Percentiles rank a stretch among this genome's conserved stretches.
phyloP scores from a whole-genome alignment of 164 flowering plant genomes.

The Chimonanthus salicifolius region DNA sequence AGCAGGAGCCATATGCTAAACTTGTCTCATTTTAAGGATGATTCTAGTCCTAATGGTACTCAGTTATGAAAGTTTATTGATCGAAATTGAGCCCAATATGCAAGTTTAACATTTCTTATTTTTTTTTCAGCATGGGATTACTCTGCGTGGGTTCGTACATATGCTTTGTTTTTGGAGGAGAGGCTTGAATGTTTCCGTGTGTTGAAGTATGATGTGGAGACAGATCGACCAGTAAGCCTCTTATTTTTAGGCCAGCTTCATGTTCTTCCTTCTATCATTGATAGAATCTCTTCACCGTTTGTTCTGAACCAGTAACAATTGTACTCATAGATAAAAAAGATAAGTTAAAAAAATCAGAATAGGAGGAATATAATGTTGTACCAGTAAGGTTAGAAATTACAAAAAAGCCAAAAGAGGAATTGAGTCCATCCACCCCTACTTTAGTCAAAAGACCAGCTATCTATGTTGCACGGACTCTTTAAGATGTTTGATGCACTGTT shows the following conservation, averaged over 20 bases:
- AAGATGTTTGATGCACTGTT: no score
- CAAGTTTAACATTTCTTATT: constrained; percentile 1
- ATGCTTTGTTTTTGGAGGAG: constrained; percentile 94
- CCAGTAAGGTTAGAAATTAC: no score
- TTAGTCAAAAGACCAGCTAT: no score
- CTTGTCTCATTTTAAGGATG: constrained; percentile 93
- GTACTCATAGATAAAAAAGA: no score
- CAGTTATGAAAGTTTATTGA: constrained; percentile 2
- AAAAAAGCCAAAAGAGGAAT: no score
- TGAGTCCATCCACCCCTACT: no score
- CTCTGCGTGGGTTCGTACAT: constrained; percentile 93
- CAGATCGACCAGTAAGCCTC: constrained; percentile 66
- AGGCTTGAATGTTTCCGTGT: constrained; percentile 85
- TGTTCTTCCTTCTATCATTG: background rate
- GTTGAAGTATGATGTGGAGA: constrained; percentile 80
- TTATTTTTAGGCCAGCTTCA: background rate
- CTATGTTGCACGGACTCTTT: no score
- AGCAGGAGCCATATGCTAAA: constrained; percentile 89
- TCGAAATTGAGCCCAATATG: background rate
- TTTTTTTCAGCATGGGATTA: constrained; percentile 88
- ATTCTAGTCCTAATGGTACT: constrained; percentile 92
- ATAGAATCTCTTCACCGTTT: background rate
- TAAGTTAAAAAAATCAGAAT: no score
- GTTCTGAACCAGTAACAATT: background rate
- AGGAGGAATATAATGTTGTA: no score